These are phyloP conservation scores for Exophiala calicioides DNA, from an alignment of 2,329 filamentous ascomycete species.

Conservation along the genomic window DNA sequence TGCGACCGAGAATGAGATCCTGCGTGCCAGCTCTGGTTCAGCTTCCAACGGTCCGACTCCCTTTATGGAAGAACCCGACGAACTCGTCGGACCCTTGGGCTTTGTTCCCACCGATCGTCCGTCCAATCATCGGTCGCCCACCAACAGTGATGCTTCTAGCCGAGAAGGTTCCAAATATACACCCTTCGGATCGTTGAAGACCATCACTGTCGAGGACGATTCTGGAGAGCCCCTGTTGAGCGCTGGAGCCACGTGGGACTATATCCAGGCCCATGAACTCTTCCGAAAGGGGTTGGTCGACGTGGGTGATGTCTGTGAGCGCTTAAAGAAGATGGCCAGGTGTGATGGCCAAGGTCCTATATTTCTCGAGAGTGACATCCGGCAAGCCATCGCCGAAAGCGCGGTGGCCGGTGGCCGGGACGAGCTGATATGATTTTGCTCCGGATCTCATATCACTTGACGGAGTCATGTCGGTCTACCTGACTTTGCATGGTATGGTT, in stretches of 20 bases:
- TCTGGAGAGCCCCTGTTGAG: slow-evolving; percentile 70
- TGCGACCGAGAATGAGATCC: slow-evolving; percentile 87
- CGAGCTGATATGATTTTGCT: slow-evolving; percentile 63
- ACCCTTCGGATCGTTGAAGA: slow-evolving; percentile 25
- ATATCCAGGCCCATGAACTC: slow-evolving; percentile 77
- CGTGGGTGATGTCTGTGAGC: slow-evolving; percentile 76
- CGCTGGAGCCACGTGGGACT: slow-evolving; percentile 82
- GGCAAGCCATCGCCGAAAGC: slow-evolving; percentile 74
- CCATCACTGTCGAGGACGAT: slow-evolving; percentile 53
- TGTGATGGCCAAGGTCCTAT: slow-evolving; percentile 89
- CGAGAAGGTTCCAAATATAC: slow-evolving; percentile 32
- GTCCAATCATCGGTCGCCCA: slow-evolving; percentile 49
- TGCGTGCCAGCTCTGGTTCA: slow-evolving; percentile 70
- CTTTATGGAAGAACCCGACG: slow-evolving; percentile 28
- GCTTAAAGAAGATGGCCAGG: slow-evolving; percentile 70
- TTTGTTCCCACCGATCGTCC: slow-evolving; percentile 75
- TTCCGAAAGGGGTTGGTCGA: slow-evolving; percentile 78
- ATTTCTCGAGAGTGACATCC: slow-evolving; percentile 75
- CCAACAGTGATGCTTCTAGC: slow-evolving; percentile 37
- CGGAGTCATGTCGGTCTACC: neutral
- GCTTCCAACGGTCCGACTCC: slow-evolving; percentile 31
- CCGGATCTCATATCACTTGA: neutral
- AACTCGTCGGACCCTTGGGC: slow-evolving; percentile 63
- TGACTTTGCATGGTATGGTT: neutral
- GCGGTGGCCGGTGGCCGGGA: slow-evolving; percentile 71